Evolutionary conservation across 306 rosid genomes (phyloP).

Genomic region (Acmispon strigosus): DNA sequence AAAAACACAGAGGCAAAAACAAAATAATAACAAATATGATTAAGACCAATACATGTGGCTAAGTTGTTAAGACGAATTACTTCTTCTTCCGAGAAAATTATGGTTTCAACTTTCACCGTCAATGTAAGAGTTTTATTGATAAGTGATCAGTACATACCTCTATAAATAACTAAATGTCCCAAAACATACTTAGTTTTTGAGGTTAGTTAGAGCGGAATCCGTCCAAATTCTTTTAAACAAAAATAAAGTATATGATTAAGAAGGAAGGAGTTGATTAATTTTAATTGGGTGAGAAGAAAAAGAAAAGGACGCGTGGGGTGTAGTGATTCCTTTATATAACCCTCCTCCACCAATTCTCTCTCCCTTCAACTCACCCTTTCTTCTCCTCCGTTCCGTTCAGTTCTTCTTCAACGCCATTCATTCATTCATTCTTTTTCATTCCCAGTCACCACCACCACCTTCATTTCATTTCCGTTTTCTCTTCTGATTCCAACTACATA

Average conservation of each 20-base stretch:
- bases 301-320: conserved; percentile 24
- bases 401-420: conserved; percentile 31
- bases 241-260: too few relatives aligned
- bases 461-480: background rate
- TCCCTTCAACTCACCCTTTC: conserved; percentile 14
- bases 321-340: conserved; percentile 49
- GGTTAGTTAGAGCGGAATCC: too few relatives aligned
- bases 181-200: too few relatives aligned
- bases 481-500: background rate
- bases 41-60: too few relatives aligned
- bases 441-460: background rate
- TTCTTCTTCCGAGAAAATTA: too few relatives aligned
- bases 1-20: too few relatives aligned
- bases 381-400: background rate
- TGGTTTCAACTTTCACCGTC: too few relatives aligned
- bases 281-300: background rate
- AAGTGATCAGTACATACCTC: too few relatives aligned
- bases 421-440: background rate
- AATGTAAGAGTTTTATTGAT: too few relatives aligned
- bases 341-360: conserved; percentile 25
- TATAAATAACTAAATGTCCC: too few relatives aligned
- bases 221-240: too few relatives aligned
- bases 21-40: background rate
- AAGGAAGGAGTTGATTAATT: background rate
- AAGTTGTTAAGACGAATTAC: too few relatives aligned